Conservation (phyloP, 257 asterid genomes). For the Nicotiana paniculata region DNA sequence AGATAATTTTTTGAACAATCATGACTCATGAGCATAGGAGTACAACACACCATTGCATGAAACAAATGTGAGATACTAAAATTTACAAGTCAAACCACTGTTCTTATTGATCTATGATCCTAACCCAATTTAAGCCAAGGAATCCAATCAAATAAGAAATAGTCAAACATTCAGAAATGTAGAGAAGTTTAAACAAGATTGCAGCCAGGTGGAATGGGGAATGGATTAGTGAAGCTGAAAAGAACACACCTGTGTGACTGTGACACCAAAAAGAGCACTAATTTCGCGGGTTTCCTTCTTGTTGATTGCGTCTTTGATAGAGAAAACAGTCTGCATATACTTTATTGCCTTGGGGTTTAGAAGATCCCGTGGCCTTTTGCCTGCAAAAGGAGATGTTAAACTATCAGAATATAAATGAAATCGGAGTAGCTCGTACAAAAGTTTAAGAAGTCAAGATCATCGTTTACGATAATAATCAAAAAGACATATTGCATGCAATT, state of each 20-base stretch:
- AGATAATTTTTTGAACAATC: background rate
- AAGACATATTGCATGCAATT: background rate
- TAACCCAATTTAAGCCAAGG: background rate
- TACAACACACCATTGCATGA: background rate
- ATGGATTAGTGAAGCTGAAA: background rate
- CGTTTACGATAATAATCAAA: background rate
- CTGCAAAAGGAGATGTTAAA: constrained; percentile 30
- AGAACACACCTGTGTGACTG: constrained; percentile 70
- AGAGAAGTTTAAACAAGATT: background rate
- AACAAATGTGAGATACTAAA: background rate
- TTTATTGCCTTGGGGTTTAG: constrained; percentile 90
- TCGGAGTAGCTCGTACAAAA: background rate
- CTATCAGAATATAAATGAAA: background rate
- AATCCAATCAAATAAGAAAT: background rate
- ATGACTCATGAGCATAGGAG: background rate
- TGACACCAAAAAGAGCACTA: constrained; percentile 89
- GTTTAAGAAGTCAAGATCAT: background rate
- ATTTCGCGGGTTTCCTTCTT: constrained; percentile 91
- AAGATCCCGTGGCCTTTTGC: constrained; percentile 95
- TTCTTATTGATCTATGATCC: background rate
- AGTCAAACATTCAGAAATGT: background rate
- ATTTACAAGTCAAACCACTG: background rate
- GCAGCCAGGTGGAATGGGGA: background rate
- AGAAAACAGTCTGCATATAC: constrained; percentile 81
- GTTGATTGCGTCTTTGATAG: constrained; percentile 76